Conservation (phyloP, 2,329 filamentous ascomycete genomes). For the Capronia epimyces region DNA sequence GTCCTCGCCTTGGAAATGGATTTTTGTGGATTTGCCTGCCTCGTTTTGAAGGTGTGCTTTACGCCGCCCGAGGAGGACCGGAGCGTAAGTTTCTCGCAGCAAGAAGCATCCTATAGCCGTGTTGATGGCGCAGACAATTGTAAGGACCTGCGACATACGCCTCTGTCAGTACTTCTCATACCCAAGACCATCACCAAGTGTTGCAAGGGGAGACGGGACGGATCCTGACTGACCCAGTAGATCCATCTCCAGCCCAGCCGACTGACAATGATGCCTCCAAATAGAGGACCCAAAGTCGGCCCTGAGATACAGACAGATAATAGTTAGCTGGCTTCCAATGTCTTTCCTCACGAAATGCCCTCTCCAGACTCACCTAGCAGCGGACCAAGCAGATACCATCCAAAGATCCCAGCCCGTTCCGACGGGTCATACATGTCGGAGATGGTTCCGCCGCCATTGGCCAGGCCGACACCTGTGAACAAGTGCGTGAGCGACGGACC, state of each 20-base stretch:
- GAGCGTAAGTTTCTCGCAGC: slow-evolving; percentile 56
- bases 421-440: slow-evolving; percentile 26
- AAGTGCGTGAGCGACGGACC: too few relatives aligned
- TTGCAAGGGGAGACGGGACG: background rate
- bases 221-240: slow-evolving; percentile 37
- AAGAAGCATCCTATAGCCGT: slow-evolving; percentile 55
- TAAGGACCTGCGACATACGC: slow-evolving; percentile 43
- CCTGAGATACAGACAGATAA: background rate
- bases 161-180: background rate
- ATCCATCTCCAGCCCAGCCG: slow-evolving; percentile 46
- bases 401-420: slow-evolving; percentile 24
- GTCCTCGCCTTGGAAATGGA: slow-evolving; percentile 23
- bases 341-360: background rate
- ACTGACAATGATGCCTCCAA: slow-evolving; percentile 46
- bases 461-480: slow-evolving; percentile 24
- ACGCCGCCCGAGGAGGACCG: slow-evolving; percentile 51
- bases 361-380: slow-evolving; percentile 12
- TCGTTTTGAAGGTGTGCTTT: slow-evolving; percentile 49
- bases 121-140: slow-evolving; percentile 41
- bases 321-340: background rate
- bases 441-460: slow-evolving; percentile 26
- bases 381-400: slow-evolving; percentile 25
- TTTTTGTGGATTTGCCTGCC: slow-evolving; percentile 10
- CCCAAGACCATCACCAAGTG: background rate
- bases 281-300: slow-evolving; percentile 24